These are phyloP conservation scores for Malus hybrid DNA, from an alignment of 331 rosid genomes.

Conservation along the genomic window DNA sequence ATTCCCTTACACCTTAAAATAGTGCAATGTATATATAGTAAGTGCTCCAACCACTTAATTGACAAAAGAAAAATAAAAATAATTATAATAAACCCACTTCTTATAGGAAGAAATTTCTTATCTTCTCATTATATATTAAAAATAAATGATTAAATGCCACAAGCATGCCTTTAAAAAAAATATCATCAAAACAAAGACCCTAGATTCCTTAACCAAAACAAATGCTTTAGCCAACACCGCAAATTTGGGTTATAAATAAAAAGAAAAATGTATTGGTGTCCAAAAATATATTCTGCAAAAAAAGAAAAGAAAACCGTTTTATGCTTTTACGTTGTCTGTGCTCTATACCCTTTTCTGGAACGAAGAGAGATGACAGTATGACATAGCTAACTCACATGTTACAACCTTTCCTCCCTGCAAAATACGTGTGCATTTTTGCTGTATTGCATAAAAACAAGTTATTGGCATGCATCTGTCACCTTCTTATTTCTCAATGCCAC, in stretches of 20 bases:
- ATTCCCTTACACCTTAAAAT: no score
- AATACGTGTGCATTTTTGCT: not conserved
- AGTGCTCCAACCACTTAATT: no score
- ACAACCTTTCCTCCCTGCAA: not conserved
- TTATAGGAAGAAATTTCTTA: not conserved
- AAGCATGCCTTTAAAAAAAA: no score
- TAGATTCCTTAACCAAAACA: no score
- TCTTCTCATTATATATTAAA: not conserved
- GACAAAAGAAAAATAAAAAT: not conserved
- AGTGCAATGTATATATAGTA: no score
- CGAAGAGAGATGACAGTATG: not conserved
- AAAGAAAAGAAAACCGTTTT: not conserved
- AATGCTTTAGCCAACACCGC: no score
- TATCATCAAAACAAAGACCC: no score
- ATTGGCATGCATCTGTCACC: constrained; percentile 27
- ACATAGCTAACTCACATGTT: constrained; percentile 7
- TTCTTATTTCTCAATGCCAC: constrained; percentile 4
- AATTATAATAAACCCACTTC: not conserved
- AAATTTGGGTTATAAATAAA: no score
- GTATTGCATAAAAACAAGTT: constrained; percentile 17
- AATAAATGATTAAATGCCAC: no score
- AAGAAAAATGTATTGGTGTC: not conserved
- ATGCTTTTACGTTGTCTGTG: not conserved
- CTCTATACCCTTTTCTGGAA: not conserved
- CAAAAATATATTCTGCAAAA: not conserved